phyloP scores from a whole-genome alignment of 2,329 filamentous ascomycete genomes.

The Epicoccum sorghinum region DNA sequence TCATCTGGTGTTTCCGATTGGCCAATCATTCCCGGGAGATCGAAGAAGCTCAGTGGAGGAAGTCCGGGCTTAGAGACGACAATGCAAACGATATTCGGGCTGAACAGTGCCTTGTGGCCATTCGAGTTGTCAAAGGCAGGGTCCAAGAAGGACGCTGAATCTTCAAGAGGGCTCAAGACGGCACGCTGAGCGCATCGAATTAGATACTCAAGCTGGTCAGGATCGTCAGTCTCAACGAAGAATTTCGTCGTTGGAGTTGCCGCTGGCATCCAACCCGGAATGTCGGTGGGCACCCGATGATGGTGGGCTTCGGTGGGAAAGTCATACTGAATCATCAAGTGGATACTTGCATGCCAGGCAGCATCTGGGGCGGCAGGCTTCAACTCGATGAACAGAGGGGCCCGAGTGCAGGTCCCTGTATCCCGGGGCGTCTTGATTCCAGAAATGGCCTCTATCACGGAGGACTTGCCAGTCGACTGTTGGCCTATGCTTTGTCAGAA shows the following conservation, averaged over 20 bases:
- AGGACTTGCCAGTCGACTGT: constrained; percentile 84
- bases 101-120: constrained; percentile 68
- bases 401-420: constrained; percentile 77
- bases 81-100: constrained; percentile 79
- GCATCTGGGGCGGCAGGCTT: constrained; percentile 48
- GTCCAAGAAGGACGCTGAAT: constrained; percentile 51
- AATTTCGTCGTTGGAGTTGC: constrained; percentile 51
- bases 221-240: constrained; percentile 70
- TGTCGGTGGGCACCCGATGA: constrained; percentile 49
- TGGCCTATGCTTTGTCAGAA: constrained; percentile 53
- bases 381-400: constrained; percentile 79
- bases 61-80: constrained; percentile 75
- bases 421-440: constrained; percentile 75
- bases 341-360: constrained; percentile 71
- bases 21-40: constrained; percentile 82
- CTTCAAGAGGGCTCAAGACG: constrained; percentile 69
- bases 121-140: constrained; percentile 3
- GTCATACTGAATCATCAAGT: constrained; percentile 68
- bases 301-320: constrained; percentile 54
- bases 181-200: constrained; percentile 79
- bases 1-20: constrained; percentile 60
- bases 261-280: constrained; percentile 68
- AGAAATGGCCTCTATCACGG: constrained; percentile 54
- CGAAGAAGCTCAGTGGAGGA: constrained; percentile 80
- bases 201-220: constrained; percentile 67